These are phyloP conservation scores for Hyaloperonospora brassicae DNA, from an alignment of 352 stramenopile genomes.

Conservation along the genomic window DNA sequence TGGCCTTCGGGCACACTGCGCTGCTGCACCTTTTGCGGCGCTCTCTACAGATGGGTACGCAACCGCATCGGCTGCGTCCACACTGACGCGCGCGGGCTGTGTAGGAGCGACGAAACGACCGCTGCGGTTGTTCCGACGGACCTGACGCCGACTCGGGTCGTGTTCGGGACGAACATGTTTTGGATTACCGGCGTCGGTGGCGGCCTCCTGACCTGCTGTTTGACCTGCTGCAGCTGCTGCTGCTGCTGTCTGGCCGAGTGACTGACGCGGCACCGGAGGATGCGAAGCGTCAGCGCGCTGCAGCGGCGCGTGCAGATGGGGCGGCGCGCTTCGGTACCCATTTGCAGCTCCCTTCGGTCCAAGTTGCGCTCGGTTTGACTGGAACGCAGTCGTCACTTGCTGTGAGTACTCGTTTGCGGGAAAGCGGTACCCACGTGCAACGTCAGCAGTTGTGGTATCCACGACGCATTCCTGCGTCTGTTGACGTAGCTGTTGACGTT, in stretches of 20 bases:
- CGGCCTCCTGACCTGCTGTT: no score
- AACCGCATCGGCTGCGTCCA: no score
- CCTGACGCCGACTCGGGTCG: no score
- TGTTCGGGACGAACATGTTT: no score
- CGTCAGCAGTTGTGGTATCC: slow-evolving; percentile 23
- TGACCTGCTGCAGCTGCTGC: no score
- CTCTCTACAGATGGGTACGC: no score
- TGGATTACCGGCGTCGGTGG: no score
- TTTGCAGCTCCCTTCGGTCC: slow-evolving; percentile 41
- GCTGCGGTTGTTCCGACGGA: no score
- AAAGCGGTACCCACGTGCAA: slow-evolving; percentile 25
- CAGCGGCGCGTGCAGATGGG: slow-evolving; percentile 14
- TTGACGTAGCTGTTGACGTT: slow-evolving; percentile 12
- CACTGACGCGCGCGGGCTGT: no score
- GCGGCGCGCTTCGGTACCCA: slow-evolving; percentile 23
- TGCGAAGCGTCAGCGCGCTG: slow-evolving; percentile 29
- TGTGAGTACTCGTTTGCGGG: slow-evolving; percentile 29
- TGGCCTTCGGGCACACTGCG: no score
- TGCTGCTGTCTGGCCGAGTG: slow-evolving; percentile 12
- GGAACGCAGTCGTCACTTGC: slow-evolving; percentile 18
- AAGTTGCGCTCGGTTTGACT: slow-evolving; percentile 21
- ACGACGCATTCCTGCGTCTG: slow-evolving; percentile 23
- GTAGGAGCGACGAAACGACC: no score
- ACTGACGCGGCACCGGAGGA: slow-evolving; percentile 17
- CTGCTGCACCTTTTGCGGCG: no score